phyloP scores from a whole-genome alignment of 176 grass and related monocot species.

The Ananas comosus region DNA sequence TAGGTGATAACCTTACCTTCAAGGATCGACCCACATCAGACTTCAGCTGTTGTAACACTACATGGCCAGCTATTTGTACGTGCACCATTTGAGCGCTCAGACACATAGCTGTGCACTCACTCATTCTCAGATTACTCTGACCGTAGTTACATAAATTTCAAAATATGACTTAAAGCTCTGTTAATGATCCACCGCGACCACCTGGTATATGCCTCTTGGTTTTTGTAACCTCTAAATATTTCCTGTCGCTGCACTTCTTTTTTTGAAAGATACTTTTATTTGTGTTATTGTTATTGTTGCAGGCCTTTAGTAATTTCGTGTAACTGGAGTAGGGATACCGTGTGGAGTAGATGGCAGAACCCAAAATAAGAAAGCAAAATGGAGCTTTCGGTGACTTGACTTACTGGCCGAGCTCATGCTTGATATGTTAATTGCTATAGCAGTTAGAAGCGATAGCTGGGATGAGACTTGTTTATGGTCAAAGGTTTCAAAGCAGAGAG shows the following conservation, averaged over 20 bases:
- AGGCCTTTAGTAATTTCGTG: background rate
- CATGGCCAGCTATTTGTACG: constrained; percentile 96
- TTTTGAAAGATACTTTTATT: background rate
- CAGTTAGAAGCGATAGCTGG: background rate
- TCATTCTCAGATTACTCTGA: background rate
- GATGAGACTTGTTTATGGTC: background rate
- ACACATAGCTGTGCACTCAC: constrained; percentile 33
- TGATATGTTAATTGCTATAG: background rate
- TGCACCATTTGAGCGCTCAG: constrained; percentile 70
- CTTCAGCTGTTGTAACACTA: constrained; percentile 88
- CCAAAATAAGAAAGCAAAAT: background rate
- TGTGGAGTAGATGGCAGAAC: background rate
- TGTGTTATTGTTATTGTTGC: background rate
- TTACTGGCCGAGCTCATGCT: background rate
- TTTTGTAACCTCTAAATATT: background rate
- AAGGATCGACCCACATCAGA: constrained; percentile 96
- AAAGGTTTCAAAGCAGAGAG: background rate
- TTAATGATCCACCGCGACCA: background rate
- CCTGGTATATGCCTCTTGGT: background rate
- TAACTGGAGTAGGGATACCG: background rate
- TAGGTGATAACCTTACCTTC: constrained; percentile 86
- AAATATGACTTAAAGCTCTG: background rate
- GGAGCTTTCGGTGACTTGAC: background rate
- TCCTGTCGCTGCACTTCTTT: background rate
- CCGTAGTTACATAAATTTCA: background rate